Evolutionary conservation across 2,329 filamentous ascomycete genomes (phyloP).

Genomic region (Hymenoscyphus infarciens): DNA sequence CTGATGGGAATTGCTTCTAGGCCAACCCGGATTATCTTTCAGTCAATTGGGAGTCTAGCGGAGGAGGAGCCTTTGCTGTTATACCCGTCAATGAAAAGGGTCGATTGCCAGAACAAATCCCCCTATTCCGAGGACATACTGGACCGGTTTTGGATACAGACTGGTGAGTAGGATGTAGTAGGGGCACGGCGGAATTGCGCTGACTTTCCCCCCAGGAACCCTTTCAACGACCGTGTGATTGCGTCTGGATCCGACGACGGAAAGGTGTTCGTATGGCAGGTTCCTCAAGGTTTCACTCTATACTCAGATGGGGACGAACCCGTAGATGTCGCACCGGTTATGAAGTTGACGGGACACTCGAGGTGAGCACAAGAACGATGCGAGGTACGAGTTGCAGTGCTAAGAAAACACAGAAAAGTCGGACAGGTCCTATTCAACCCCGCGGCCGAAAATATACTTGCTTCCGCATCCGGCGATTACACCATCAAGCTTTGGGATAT

Average conservation of each 20-base stretch:
- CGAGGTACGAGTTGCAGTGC: conserved; percentile 10
- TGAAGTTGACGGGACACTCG: conserved; percentile 81
- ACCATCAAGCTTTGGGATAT: conserved; percentile 97
- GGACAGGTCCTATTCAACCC: conserved; percentile 98
- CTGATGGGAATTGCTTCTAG: conserved; percentile 44
- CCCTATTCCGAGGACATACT: conserved; percentile 93
- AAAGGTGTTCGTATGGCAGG: conserved; percentile 95
- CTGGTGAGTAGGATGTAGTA: conserved; percentile 57
- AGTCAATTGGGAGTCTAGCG: conserved; percentile 97
- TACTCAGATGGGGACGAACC: conserved; percentile 83
- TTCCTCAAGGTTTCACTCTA: conserved; percentile 82
- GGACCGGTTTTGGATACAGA: conserved; percentile 95
- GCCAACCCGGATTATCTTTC: conserved; percentile 94
- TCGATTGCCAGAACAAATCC: conserved; percentile 86
- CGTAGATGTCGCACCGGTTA: conserved; percentile 73
- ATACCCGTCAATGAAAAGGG: conserved; percentile 87
- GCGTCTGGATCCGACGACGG: conserved; percentile 95
- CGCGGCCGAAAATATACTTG: conserved; percentile 89
- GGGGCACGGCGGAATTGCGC: conserved; percentile 8
- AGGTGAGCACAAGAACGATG: conserved; percentile 49
- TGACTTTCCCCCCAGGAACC: conserved; percentile 60
- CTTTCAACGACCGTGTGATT: conserved; percentile 90
- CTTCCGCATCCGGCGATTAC: conserved; percentile 91
- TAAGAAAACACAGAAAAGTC: conserved; percentile 68
- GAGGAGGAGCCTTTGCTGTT: conserved; percentile 94